A percentile compares a stretch with the other conserved stretches of the same genome.
phyloP scores from a whole-genome alignment of 2,329 filamentous ascomycete genomes.

The Trichoderma semiorbis region DNA sequence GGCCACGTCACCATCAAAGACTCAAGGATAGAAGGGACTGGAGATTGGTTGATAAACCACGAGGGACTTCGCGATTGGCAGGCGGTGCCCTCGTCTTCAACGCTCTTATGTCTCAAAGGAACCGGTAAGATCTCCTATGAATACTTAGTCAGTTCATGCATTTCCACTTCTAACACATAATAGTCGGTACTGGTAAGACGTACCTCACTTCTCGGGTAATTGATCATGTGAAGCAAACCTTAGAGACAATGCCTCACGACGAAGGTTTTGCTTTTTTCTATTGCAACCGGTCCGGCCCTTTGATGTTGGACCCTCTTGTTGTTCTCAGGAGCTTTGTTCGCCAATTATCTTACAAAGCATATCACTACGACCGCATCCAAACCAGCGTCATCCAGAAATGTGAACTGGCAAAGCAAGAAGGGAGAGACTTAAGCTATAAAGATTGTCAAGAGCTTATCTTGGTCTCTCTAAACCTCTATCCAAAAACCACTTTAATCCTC shows the following conservation, averaged over 20 bases:
- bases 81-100: background rate
- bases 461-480: conserved; percentile 13
- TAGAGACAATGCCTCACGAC: background rate
- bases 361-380: background rate
- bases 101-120: conserved; percentile 10
- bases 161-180: background rate
- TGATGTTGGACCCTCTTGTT: conserved; percentile 15
- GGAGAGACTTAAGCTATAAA: background rate
- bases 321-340: conserved; percentile 21
- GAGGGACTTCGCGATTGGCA: background rate
- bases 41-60: conserved; percentile 1
- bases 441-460: conserved; percentile 20
- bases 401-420: background rate
- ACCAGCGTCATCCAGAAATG: background rate
- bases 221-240: background rate
- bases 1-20: background rate
- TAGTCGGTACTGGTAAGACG: conserved; percentile 18
- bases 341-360: conserved; percentile 16
- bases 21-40: background rate
- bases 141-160: background rate
- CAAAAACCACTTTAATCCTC: conserved; percentile 16
- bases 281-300: conserved; percentile 18
- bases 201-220: conserved; percentile 14
- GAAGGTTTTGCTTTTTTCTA: conserved; percentile 23
- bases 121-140: background rate